A percentile compares a stretch with the other conserved stretches of the same genome.
These are phyloP conservation scores for Purpureocillium takamizusanense DNA, from an alignment of 2,329 filamentous ascomycete genomes.

Conservation along the genomic window DNA sequence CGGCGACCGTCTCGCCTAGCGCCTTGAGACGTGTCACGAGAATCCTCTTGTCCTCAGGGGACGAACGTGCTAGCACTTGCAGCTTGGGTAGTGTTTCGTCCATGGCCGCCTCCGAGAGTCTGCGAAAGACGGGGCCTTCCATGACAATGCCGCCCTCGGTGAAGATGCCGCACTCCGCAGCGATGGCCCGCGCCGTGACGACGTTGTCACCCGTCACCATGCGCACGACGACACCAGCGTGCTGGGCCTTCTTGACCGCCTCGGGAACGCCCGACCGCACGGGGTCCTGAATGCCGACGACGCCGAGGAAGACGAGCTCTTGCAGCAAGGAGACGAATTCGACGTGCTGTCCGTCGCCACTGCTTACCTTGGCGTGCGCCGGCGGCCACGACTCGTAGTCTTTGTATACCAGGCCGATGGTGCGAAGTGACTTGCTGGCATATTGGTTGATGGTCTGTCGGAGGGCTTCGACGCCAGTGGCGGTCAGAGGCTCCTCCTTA, in stretches of 20 bases:
- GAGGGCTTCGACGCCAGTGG: slow-evolving; percentile 39
- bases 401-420: slow-evolving; percentile 63
- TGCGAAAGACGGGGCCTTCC: slow-evolving; percentile 54
- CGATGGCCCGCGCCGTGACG: slow-evolving; percentile 55
- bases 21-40: slow-evolving; percentile 45
- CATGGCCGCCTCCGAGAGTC: slow-evolving; percentile 43
- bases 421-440: slow-evolving; percentile 59
- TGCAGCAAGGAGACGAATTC: slow-evolving; percentile 18
- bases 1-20: slow-evolving; percentile 49
- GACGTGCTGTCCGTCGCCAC: slow-evolving; percentile 19
- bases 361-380: slow-evolving; percentile 44
- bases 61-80: slow-evolving; percentile 47
- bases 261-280: slow-evolving; percentile 49
- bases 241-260: slow-evolving; percentile 50
- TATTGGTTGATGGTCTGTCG: slow-evolving; percentile 45
- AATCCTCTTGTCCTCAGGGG: slow-evolving; percentile 50
- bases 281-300: slow-evolving; percentile 59
- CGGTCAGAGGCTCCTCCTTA: slow-evolving; percentile 45
- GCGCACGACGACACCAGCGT: slow-evolving; percentile 53
- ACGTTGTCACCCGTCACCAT: slow-evolving; percentile 47
- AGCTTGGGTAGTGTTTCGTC: slow-evolving; percentile 39
- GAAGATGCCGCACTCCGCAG: slow-evolving; percentile 54
- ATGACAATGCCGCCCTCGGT: slow-evolving; percentile 55
- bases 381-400: slow-evolving; percentile 66
- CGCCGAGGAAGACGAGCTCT: slow-evolving; percentile 62